These are phyloP conservation scores for Rhodamnia argentea DNA, from an alignment of 345 rosid genomes.

Conservation along the genomic window DNA sequence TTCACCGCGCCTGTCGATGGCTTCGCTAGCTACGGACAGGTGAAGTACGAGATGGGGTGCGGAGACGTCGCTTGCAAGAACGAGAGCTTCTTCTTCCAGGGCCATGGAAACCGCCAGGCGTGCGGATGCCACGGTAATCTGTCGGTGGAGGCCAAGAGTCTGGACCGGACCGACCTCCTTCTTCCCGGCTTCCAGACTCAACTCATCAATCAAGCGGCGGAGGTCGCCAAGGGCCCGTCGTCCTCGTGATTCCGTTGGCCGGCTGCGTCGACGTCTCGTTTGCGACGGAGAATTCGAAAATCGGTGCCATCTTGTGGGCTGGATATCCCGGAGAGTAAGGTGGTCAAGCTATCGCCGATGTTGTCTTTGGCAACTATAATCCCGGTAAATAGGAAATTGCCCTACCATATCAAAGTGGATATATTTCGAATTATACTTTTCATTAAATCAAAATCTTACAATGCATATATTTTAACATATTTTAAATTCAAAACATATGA, in stretches of 20 bases:
- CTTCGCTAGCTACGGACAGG: slow-evolving; percentile 12
- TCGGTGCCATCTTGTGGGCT: slow-evolving; percentile 45
- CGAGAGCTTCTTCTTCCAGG: slow-evolving; percentile 11
- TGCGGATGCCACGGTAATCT: slow-evolving; percentile 38
- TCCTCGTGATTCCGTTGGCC: slow-evolving; percentile 54
- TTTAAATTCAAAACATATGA: not conserved
- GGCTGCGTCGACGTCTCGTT: slow-evolving; percentile 48
- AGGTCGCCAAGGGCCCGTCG: slow-evolving; percentile 32
- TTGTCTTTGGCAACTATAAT: slow-evolving; percentile 47
- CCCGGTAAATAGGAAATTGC: slow-evolving; percentile 32
- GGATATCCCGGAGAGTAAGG: slow-evolving; percentile 76
- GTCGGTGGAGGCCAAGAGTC: slow-evolving; percentile 44
- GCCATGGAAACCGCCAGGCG: slow-evolving; percentile 23
- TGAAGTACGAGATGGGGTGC: slow-evolving; percentile 31
- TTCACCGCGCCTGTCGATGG: slow-evolving; percentile 36
- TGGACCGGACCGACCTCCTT: slow-evolving; percentile 34
- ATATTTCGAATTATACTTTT: not conserved
- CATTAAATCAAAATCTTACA: not conserved
- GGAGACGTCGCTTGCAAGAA: slow-evolving; percentile 33
- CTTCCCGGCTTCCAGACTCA: slow-evolving; percentile 49
- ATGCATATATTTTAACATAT: not conserved
- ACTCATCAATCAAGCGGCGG: slow-evolving; percentile 33
- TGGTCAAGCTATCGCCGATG: slow-evolving; percentile 56
- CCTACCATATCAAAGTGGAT: not conserved
- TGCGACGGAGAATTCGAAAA: slow-evolving; percentile 18